A percentile compares a stretch with the other conserved stretches of the same genome.
Evolutionary conservation across 441 rosid genomes (phyloP).

Genomic region (Erodium chrysanthum): DNA sequence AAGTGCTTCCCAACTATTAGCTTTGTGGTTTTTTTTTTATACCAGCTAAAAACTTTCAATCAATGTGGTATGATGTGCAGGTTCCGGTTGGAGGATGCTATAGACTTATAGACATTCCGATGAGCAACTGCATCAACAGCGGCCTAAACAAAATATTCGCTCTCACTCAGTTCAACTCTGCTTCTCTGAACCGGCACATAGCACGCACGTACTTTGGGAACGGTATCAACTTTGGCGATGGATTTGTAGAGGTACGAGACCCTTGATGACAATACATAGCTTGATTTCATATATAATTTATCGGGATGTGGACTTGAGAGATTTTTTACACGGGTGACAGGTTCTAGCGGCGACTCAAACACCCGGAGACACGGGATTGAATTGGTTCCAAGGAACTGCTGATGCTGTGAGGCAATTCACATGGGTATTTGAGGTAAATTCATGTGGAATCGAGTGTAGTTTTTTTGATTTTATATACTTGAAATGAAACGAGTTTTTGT

Average conservation of each 20-base stretch:
- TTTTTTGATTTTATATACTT: neutral
- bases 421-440: conserved; percentile 95
- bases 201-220: conserved; percentile 82
- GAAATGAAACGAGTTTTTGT: neutral
- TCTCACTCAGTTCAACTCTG: conserved; percentile 77
- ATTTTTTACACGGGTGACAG: conserved; percentile 25
- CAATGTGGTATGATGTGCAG: conserved; percentile 27
- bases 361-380: conserved; percentile 42
- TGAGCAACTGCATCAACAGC: conserved; percentile 92
- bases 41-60: neutral
- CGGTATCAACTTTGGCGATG: conserved; percentile 81
- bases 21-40: too few relatives aligned
- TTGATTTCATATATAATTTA: neutral
- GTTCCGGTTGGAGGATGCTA: conserved; percentile 91
- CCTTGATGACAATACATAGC: neutral
- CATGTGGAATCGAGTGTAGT: neutral
- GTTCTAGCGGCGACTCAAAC: conserved; percentile 56
- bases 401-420: conserved; percentile 90
- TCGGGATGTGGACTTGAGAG: neutral
- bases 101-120: conserved; percentile 79
- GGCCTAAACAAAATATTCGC: conserved; percentile 85
- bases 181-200: conserved; percentile 83
- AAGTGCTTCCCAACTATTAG: too few relatives aligned
- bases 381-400: conserved; percentile 98
- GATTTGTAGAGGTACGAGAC: conserved; percentile 73